Percentiles rank a stretch among this genome's conserved stretches.
Conservation (phyloP, 345 rosid species). For the Populus davidiana region DNA sequence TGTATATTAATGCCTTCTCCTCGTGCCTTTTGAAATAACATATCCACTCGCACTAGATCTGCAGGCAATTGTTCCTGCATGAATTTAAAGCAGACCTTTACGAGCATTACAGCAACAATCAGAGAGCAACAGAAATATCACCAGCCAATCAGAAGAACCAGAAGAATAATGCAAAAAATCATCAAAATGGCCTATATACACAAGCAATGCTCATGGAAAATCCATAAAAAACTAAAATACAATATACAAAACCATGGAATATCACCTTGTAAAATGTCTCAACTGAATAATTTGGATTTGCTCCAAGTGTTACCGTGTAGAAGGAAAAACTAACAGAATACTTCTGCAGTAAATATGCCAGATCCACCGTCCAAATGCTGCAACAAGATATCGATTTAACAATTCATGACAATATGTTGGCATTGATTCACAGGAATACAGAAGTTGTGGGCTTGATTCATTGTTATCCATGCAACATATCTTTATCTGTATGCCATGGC, state of each 20-base stretch:
- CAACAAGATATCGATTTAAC: conserved; percentile 6
- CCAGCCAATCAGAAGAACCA: not conserved
- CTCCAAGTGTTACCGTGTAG: conserved; percentile 85
- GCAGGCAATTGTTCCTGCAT: conserved; percentile 83
- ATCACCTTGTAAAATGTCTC: conserved; percentile 88
- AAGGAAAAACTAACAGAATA: conserved; percentile 74
- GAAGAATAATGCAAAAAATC: not conserved
- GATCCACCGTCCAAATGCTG: conserved; percentile 95
- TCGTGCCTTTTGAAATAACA: conserved; percentile 64
- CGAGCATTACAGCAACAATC: conserved; percentile 4
- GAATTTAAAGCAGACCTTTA: conserved; percentile 1
- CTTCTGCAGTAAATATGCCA: conserved; percentile 73
- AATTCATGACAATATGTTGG: conserved; percentile 11
- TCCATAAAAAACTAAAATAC: not conserved
- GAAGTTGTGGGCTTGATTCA: not conserved
- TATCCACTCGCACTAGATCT: conserved; percentile 82
- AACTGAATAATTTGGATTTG: conserved; percentile 76
- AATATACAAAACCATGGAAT: not conserved
- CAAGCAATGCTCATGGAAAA: not conserved
- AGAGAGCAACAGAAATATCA: not conserved
- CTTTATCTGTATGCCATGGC: not conserved
- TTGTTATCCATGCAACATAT: not conserved
- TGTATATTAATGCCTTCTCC: conserved; percentile 67
- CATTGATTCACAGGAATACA: not conserved
- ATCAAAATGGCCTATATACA: not conserved